Evolutionary conservation across 73 alveolate species (phyloP).

Genomic region (Paramecium biaurelia): DNA sequence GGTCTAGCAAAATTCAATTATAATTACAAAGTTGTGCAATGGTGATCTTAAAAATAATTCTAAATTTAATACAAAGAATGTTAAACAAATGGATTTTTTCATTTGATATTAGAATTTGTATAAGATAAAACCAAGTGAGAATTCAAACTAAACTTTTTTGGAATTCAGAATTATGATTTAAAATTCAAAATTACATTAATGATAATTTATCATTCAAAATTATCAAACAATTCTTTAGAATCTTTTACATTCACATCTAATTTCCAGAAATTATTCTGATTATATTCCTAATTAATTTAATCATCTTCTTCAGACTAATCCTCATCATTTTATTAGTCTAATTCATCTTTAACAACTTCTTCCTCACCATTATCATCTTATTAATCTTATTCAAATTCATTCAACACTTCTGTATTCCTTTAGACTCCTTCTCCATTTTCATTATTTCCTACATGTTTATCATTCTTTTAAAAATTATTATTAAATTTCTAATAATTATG

Average conservation of each 20-base stretch:
- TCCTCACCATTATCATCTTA: neutral
- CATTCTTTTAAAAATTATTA: neutral
- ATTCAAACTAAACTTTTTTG: too few relatives aligned
- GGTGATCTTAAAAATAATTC: too few relatives aligned
- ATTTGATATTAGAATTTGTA: too few relatives aligned
- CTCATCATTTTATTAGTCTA: neutral
- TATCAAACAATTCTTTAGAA: neutral
- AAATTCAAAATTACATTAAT: neutral
- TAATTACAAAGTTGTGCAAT: too few relatives aligned
- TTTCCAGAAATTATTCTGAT: neutral
- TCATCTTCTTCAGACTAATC: neutral
- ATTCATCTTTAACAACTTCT: neutral
- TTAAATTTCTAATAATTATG: neutral
- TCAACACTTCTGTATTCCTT: neutral
- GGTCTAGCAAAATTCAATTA: too few relatives aligned
- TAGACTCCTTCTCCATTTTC: neutral
- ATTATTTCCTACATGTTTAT: neutral
- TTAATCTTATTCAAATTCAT: neutral
- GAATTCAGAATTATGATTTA: neutral
- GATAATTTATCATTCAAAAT: neutral
- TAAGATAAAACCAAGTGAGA: too few relatives aligned
- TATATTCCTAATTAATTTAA: neutral
- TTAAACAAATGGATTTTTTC: too few relatives aligned
- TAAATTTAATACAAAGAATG: too few relatives aligned
- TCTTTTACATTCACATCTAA: neutral